Percentiles rank a stretch among this genome's conserved stretches.
phyloP scores from a whole-genome alignment of 164 flowering plant genomes.

The Dillenia turbinata region DNA sequence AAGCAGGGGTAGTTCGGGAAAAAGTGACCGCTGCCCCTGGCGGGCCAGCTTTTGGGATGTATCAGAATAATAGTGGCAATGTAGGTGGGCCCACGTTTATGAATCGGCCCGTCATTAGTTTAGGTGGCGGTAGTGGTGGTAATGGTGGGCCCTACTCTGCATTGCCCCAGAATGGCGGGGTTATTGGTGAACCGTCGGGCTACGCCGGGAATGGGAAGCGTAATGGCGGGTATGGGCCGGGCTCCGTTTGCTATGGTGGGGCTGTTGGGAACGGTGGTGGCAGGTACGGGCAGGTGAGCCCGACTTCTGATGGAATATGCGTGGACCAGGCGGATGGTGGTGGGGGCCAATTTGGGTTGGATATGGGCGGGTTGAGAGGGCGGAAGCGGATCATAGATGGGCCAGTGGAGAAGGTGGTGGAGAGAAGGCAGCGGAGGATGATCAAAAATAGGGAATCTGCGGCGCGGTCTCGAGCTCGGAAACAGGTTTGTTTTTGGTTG shows the following conservation, averaged over 20 bases:
- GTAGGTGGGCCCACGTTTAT: constrained; percentile 23
- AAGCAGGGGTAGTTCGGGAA: constrained; percentile 85
- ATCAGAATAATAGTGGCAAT: constrained; percentile 18
- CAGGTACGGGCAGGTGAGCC: constrained; percentile 55
- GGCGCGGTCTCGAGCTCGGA: constrained; percentile 90
- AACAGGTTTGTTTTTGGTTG: constrained; percentile 47
- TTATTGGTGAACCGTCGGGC: constrained; percentile 26
- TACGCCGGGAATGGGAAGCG: constrained; percentile 30
- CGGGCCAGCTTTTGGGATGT: constrained; percentile 32
- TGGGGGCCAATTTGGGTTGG: constrained; percentile 43
- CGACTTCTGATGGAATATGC: constrained; percentile 68
- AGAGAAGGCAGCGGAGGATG: constrained; percentile 91
- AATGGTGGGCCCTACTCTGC: constrained; percentile 20
- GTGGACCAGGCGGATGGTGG: constrained; percentile 35
- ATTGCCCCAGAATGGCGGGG: constrained; percentile 18
- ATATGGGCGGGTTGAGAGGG: constrained; percentile 51
- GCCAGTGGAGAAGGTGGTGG: constrained; percentile 90
- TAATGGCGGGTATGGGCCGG: constrained; percentile 22
- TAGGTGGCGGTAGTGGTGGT: constrained; percentile 15
- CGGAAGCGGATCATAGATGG: constrained; percentile 69
- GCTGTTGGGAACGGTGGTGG: constrained; percentile 42
- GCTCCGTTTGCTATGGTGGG: constrained; percentile 36
- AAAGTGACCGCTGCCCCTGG: constrained; percentile 3
- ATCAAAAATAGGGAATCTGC: constrained; percentile 97
- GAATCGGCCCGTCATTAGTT: constrained; percentile 27